Base-by-base conservation (phyloP, 106 monocot species). In the Amphibolis antarctica region DNA sequence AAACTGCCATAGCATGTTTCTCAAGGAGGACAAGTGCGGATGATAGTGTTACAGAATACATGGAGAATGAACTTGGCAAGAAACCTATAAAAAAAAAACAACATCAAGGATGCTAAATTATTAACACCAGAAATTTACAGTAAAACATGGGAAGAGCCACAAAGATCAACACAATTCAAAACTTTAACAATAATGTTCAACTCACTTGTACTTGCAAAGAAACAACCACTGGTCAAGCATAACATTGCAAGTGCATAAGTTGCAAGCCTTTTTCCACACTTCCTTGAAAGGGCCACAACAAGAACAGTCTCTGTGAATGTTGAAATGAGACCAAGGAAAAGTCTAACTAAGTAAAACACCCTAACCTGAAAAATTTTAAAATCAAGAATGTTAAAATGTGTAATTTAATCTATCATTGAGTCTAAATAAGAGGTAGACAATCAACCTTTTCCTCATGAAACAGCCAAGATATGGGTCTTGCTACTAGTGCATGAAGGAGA, bases 121-220 rank as follows among this genome's bases (percentile, higher is more conserved):
- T 10, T 18, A 51, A 36, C 27, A 59, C 4, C 58, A 71, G 13
- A 70, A 52, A 0, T 24, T 42, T 18, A 53, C 23, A 27, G 45
- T 59, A 64, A 50, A 46, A 45, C 44, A 46, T 4, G 2, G 26
- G 63, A 63, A 0, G 17, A 45, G 0, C 43, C 25, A 28, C 25
- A 46, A 46, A 46, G 36, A 46, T 1, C 36, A 15, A 1, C 14
- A 12, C 18, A 4, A 28, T 15, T 5, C 12, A 30, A 30, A 58
- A 46, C 5, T 24, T 25, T 12, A 11, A 18, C 17, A 63, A 23
- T 49, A 42, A 50, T 70, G 4, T 53, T 14, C 26, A 18, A 74
- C 63, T 76, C 77, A 99, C 98, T 99, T 79, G 91, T 99, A 45
- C 98, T 99, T 12, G 98, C 91, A 80, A 99, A 99, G 85, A 91